Conservation (phyloP, 1,139 yeast genomes). For the Nadsonia starkeyi-henricii region DNA sequence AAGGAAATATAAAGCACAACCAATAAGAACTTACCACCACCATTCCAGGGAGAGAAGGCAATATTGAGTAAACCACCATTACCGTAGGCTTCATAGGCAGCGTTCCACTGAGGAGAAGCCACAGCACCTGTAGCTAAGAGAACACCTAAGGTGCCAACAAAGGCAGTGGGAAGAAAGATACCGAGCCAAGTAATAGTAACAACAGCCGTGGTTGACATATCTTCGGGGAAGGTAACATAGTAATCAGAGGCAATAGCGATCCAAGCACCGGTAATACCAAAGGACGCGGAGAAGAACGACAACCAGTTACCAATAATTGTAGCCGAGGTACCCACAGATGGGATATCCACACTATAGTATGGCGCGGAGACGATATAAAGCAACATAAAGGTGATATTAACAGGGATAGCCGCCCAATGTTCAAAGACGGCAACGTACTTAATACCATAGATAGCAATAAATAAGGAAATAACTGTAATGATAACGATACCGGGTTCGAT, state of each 20-base stretch:
- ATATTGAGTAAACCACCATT: constrained; percentile 66
- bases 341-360: constrained; percentile 31
- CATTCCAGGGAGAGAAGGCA: constrained; percentile 65
- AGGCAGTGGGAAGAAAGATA: constrained; percentile 56
- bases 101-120: constrained; percentile 41
- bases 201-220: constrained; percentile 42
- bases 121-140: constrained; percentile 60
- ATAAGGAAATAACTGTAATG: constrained; percentile 46
- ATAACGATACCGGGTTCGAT: constrained; percentile 61
- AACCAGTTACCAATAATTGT: constrained; percentile 53
- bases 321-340: constrained; percentile 30
- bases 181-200: constrained; percentile 55
- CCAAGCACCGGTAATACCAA: constrained; percentile 83
- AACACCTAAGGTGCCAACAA: constrained; percentile 64
- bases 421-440: constrained; percentile 56
- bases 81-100: constrained; percentile 44
- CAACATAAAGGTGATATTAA: constrained; percentile 50
- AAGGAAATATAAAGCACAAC: constrained; percentile 57
- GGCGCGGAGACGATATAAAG: constrained; percentile 55
- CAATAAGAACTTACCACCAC: constrained; percentile 62
- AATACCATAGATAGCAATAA: constrained; percentile 66
- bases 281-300: constrained; percentile 58
- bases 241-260: constrained; percentile 81
- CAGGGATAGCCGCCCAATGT: constrained; percentile 54
- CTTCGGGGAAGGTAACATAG: constrained; percentile 69